Evolutionary conservation across 2,329 filamentous ascomycete genomes (phyloP), one percentile per base, ranked within the genome.

Genomic region (Xylariaceae sp.): DNA sequence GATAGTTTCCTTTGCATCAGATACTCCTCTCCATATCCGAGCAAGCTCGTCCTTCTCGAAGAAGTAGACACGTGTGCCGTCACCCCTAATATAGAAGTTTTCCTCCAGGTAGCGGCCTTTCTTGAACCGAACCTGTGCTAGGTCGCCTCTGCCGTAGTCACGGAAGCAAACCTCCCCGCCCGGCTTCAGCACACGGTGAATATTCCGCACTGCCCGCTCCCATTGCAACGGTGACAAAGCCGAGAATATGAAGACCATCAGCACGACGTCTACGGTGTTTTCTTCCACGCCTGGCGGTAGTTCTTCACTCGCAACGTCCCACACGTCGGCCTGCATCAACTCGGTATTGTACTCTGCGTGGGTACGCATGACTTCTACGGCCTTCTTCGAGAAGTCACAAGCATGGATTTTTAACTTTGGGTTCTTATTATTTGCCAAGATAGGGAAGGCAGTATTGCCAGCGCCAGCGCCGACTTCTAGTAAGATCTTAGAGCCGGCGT

Each of bases 171-270:
- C 89, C 66, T 90, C 81, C n/a, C 94, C 94, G 57, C 92, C 93
- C 1, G 92, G 91, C 75, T 96, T 97, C 60, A 99, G 81, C 29
- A 96, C 79, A 46, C 83, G 83, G 72, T 88, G 83, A 13, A 97
- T 84, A 69, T 97, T 99, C 53, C 80, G 76, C 32, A 97, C 85
- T 10, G 92, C 91, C 68, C 85, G 83, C 42, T 80, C 77, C 94
- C 94, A 99, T 72, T 99, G 92, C 41, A 73, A 71, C 0, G 94
- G 94, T 27, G 88, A 86, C 40, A 99, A 77, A 2, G 94, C 94
- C 15, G 91, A 96, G 78, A 99, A 97, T 68, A 97, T 93, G 76
- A 99, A 99, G 56, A 99, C 91, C 81, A 99, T 85, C 47, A 99
- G 80, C 30, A 96, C 91, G 32, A 97, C 84, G 72, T 99, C 93